phyloP scores from a whole-genome alignment of 768 basidiomycete genomes.

The Kondoa subrosea region DNA sequence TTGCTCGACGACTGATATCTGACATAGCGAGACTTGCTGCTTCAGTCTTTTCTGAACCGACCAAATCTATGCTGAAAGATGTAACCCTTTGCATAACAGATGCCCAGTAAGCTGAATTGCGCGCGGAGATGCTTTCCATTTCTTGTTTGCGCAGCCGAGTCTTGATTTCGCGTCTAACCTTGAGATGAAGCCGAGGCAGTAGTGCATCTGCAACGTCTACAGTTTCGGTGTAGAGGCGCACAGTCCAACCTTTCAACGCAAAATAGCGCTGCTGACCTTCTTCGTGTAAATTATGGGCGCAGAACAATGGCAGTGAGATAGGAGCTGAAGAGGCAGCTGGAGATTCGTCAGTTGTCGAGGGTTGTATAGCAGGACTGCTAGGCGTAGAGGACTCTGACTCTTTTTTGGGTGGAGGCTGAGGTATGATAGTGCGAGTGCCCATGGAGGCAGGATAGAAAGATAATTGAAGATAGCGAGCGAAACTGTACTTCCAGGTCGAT shows the following conservation, averaged over 20 bases:
- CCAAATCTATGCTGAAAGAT: constrained; percentile 23
- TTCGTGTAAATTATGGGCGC: constrained; percentile 75
- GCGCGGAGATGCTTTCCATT: constrained; percentile 54
- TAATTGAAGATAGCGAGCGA: constrained; percentile 87
- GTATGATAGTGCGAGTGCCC: constrained; percentile 38
- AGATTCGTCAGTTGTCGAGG: too few relatives aligned
- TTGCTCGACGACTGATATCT: constrained; percentile 53
- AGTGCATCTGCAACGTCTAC: constrained; percentile 69
- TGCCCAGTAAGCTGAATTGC: constrained; percentile 43
- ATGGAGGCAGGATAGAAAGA: constrained; percentile 87
- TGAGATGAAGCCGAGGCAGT: constrained; percentile 72
- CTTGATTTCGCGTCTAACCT: constrained; percentile 69
- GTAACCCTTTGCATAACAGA: constrained; percentile 34
- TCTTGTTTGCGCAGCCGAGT: constrained; percentile 83
- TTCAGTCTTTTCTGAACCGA: constrained; percentile 36
- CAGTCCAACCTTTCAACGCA: constrained; percentile 38
- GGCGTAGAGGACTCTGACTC: too few relatives aligned
- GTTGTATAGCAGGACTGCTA: too few relatives aligned
- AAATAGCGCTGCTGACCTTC: constrained; percentile 85
- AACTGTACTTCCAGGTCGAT: constrained; percentile 78
- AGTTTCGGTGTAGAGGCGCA: constrained; percentile 67
- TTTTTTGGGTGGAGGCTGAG: too few relatives aligned
- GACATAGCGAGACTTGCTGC: constrained; percentile 45
- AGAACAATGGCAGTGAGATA: constrained; percentile 73
- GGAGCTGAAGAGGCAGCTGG: too few relatives aligned